Conservation (phyloP, 257 asterid genomes). For the Petunia secreta region DNA sequence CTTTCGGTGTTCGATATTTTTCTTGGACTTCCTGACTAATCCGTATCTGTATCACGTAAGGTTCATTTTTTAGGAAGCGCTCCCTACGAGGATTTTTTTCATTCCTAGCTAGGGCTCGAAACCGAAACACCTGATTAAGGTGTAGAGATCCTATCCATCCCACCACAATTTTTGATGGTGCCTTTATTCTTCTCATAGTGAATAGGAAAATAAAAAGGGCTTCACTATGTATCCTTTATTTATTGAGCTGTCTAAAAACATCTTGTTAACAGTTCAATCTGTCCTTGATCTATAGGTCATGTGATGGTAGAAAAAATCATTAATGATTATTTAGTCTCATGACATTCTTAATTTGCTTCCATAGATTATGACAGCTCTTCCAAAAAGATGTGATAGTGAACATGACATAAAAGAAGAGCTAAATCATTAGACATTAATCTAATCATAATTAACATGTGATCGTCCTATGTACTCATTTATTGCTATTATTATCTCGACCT, state of each 20-base stretch:
- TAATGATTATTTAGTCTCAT: background rate
- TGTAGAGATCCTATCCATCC: too few species aligned
- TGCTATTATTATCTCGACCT: background rate
- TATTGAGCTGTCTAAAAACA: background rate
- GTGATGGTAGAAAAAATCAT: constrained; percentile 5
- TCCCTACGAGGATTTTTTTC: too few species aligned
- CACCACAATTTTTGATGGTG: too few species aligned
- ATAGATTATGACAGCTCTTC: background rate
- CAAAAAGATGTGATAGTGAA: background rate
- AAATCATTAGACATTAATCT: background rate
- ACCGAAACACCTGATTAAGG: too few species aligned
- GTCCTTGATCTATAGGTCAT: background rate
- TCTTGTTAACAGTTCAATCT: background rate
- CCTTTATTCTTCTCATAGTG: too few species aligned
- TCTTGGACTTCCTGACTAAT: too few species aligned
- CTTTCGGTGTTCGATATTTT: too few species aligned
- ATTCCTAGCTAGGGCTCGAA: too few species aligned
- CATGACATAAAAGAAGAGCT: background rate
- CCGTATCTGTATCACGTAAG: too few species aligned
- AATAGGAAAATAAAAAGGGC: too few species aligned
- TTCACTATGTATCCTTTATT: background rate
- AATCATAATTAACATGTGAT: constrained; percentile 12
- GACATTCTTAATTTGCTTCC: background rate
- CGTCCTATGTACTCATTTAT: background rate
- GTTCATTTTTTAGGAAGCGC: too few species aligned